A percentile compares a stretch with the other conserved stretches of the same genome.
These are phyloP conservation scores for Penicillium cinerascens DNA, from an alignment of 495 filamentous ascomycete species.

Conservation along the genomic window DNA sequence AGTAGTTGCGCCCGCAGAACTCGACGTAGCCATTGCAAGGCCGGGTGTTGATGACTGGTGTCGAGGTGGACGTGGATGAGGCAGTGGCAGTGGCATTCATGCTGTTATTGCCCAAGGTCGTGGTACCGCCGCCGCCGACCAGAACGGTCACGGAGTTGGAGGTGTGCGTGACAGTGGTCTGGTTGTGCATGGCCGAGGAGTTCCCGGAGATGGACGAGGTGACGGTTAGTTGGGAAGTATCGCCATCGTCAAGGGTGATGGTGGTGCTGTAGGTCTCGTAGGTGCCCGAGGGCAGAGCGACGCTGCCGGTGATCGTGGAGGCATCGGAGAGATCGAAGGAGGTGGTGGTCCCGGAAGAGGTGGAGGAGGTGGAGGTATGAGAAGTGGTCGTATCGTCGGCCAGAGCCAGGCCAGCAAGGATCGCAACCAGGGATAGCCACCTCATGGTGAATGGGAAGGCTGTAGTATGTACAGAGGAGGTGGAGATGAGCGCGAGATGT, in stretches of 20 bases:
- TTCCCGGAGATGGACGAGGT: slow-evolving; percentile 18
- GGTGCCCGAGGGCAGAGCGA: slow-evolving; percentile 30
- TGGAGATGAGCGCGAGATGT: neutral
- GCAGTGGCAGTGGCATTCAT: slow-evolving; percentile 38
- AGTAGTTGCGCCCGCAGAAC: slow-evolving; percentile 76
- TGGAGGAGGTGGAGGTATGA: neutral
- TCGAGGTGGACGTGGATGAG: slow-evolving; percentile 36
- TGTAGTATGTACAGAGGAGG: neutral
- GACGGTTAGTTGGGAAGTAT: slow-evolving; percentile 11
- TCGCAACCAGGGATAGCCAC: slow-evolving; percentile 17
- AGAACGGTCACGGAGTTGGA: slow-evolving; percentile 39
- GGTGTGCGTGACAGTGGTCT: slow-evolving; percentile 28
- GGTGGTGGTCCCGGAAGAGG: slow-evolving; percentile 7
- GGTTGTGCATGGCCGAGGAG: slow-evolving; percentile 29
- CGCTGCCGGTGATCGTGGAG: slow-evolving; percentile 12
- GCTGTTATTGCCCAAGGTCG: slow-evolving; percentile 41
- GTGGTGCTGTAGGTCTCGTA: slow-evolving; percentile 43
- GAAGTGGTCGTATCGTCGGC: slow-evolving; percentile 18
- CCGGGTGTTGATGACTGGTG: slow-evolving; percentile 61
- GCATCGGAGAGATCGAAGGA: slow-evolving; percentile 14
- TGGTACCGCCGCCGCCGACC: slow-evolving; percentile 32
- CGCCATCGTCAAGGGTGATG: slow-evolving; percentile 27
- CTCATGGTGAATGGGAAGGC: slow-evolving; percentile 13
- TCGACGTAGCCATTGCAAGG: slow-evolving; percentile 88
- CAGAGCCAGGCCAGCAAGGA: slow-evolving; percentile 11